Evolutionary conservation across 139 green algal species (phyloP).

Genomic region (Closterium sp.): DNA sequence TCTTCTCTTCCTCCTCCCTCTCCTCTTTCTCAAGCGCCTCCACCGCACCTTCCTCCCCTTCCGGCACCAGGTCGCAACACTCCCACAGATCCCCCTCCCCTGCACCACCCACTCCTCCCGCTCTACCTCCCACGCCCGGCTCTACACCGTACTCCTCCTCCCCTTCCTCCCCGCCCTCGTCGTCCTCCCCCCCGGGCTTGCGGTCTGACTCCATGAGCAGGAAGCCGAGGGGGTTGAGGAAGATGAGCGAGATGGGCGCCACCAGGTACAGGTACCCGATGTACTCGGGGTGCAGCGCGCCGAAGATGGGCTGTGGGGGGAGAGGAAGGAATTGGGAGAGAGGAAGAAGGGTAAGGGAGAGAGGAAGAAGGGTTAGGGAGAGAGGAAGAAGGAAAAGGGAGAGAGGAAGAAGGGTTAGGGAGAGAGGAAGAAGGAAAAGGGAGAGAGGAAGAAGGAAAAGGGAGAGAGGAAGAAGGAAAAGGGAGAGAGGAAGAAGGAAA

Average conservation of each 20-base stretch:
- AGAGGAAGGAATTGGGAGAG: background rate
- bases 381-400: background rate
- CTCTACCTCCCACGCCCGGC: background rate
- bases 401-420: conserved; percentile 13
- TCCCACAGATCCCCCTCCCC: background rate
- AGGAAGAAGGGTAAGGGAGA: too few species aligned
- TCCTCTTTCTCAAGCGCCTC: background rate
- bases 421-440: background rate
- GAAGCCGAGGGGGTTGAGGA: conserved; percentile 29
- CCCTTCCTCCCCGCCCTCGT: background rate
- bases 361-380: conserved; percentile 6
- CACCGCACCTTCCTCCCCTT: background rate
- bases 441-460: background rate
- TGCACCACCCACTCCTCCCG: background rate
- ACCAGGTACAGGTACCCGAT: conserved; percentile 31
- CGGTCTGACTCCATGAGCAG: conserved; percentile 18
- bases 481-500: background rate
- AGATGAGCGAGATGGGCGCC: conserved; percentile 23
- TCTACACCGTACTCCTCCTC: background rate
- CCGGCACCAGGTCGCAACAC: background rate
- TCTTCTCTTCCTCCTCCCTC: background rate
- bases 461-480: background rate
- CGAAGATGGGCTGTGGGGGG: conserved; percentile 12
- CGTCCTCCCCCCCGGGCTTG: background rate
- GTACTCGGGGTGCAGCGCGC: conserved; percentile 18